Percentiles rank a stretch among this genome's conserved stretches.
Conservation (phyloP, 2,329 filamentous ascomycete genomes). For the Sclerotiophoma versabilis region DNA sequence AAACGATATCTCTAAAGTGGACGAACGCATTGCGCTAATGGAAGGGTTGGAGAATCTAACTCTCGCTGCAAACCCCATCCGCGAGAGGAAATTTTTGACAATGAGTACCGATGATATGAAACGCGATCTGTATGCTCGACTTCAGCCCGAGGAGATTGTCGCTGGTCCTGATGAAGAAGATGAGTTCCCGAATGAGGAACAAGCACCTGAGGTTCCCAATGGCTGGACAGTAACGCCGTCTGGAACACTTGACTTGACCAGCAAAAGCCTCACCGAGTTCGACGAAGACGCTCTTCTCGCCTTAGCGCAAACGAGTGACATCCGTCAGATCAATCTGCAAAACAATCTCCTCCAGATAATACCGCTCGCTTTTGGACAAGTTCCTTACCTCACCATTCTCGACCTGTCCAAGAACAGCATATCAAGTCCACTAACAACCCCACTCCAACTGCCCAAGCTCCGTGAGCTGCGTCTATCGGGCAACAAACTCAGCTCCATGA, state of each 20-base stretch:
- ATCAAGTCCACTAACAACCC: slow-evolving; percentile 40
- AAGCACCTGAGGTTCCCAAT: slow-evolving; percentile 1
- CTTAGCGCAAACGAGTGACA: slow-evolving; percentile 55
- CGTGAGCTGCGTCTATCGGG: slow-evolving; percentile 77
- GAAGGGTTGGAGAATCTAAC: slow-evolving; percentile 75
- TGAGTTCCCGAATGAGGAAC: neutral
- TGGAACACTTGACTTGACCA: slow-evolving; percentile 54
- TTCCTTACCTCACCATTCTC: slow-evolving; percentile 72
- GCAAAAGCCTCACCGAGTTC: slow-evolving; percentile 49
- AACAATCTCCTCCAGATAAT: slow-evolving; percentile 77
- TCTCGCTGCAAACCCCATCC: slow-evolving; percentile 86
- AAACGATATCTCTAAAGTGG: slow-evolving; percentile 80
- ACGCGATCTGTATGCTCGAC: slow-evolving; percentile 69
- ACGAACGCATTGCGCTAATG: slow-evolving; percentile 81
- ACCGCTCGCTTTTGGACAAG: slow-evolving; percentile 73
- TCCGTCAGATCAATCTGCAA: slow-evolving; percentile 71
- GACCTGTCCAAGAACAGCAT: slow-evolving; percentile 82
- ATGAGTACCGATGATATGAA: slow-evolving; percentile 85
- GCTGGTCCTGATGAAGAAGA: slow-evolving; percentile 3
- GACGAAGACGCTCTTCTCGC: slow-evolving; percentile 49
- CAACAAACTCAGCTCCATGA: slow-evolving; percentile 73
- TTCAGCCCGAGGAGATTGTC: slow-evolving; percentile 60
- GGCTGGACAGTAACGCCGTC: slow-evolving; percentile 44
- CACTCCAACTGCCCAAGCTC: slow-evolving; percentile 74
- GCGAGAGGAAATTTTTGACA: slow-evolving; percentile 84